phyloP scores from a whole-genome alignment of 148 eudicot species.

The Nepenthes mirabilis region DNA sequence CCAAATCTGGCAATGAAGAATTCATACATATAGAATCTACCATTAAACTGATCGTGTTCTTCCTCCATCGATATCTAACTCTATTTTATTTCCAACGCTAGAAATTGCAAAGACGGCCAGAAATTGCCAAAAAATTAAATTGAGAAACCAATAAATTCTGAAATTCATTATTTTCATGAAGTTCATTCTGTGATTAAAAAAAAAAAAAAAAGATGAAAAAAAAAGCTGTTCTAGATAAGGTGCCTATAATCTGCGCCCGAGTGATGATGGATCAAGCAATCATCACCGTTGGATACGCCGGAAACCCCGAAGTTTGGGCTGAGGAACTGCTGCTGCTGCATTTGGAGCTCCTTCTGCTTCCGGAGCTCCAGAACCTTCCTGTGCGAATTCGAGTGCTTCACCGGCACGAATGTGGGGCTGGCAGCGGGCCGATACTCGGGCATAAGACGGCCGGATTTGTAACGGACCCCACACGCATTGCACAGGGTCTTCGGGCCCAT shows the following conservation, averaged over 20 bases:
- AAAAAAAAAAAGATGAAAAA: too few species aligned
- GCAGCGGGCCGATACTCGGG: conserved; percentile 96
- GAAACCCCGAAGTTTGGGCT: conserved; percentile 14
- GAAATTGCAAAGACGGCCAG: too few species aligned
- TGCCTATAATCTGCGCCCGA: conserved; percentile 52
- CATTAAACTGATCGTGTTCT: too few species aligned
- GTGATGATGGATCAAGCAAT: conserved; percentile 58
- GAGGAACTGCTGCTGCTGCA: conserved; percentile 26
- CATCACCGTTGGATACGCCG: conserved; percentile 19
- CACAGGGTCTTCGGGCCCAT: conserved; percentile 94
- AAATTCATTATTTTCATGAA: too few species aligned
- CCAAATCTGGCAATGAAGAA: too few species aligned
- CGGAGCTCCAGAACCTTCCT: conserved; percentile 88
- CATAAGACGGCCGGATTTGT: conserved; percentile 88
- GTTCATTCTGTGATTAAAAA: too few species aligned
- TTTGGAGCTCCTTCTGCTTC: conserved; percentile 47
- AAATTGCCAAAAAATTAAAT: too few species aligned
- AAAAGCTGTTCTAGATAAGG: conserved; percentile 27
- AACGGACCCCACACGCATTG: conserved; percentile 92
- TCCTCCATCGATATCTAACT: too few species aligned
- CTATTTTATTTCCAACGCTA: too few species aligned
- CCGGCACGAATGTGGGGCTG: conserved; percentile 76
- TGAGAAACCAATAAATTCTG: too few species aligned
- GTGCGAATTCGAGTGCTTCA: conserved; percentile 89
- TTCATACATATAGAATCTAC: too few species aligned